phyloP scores from a whole-genome alignment of 2,329 filamentous ascomycete genomes.

The Fusarium setosum region DNA sequence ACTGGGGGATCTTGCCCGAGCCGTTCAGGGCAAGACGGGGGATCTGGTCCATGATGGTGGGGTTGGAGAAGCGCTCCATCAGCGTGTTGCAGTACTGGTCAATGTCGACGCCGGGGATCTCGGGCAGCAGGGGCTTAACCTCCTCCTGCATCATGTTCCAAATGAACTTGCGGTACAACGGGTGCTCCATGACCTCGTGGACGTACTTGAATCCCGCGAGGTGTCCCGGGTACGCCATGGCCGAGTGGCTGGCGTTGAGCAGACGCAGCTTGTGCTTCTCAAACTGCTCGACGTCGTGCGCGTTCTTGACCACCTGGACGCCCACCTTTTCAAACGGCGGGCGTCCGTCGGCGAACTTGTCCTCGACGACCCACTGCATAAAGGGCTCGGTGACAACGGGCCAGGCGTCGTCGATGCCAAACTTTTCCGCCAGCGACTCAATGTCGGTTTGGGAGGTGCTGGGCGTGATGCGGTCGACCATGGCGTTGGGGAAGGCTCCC shows the following conservation, averaged over 20 bases:
- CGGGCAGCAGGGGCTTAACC: constrained; percentile 63
- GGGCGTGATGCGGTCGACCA: constrained; percentile 67
- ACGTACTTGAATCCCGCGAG: constrained; percentile 65
- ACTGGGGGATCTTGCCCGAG: constrained; percentile 65
- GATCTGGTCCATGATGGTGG: constrained; percentile 66
- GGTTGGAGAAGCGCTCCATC: constrained; percentile 66
- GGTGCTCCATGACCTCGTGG: constrained; percentile 64
- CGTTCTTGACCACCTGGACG: constrained; percentile 62
- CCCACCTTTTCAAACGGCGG: constrained; percentile 64
- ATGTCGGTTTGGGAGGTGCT: constrained; percentile 60
- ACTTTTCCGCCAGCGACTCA: constrained; percentile 53
- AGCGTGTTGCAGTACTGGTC: constrained; percentile 64
- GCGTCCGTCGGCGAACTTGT: constrained; percentile 62
- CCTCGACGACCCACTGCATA: constrained; percentile 67
- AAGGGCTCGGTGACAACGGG: constrained; percentile 67
- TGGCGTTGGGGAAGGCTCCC: constrained; percentile 64
- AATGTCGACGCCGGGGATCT: constrained; percentile 61
- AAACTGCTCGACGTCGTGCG: constrained; percentile 64
- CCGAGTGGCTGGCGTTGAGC: constrained; percentile 64
- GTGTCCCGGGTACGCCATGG: constrained; percentile 62
- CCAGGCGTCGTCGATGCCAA: constrained; percentile 62
- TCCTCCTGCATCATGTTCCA: constrained; percentile 67
- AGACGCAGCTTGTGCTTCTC: constrained; percentile 68
- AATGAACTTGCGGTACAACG: constrained; percentile 58
- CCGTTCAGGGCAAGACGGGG: constrained; percentile 62